Conservation (phyloP, 2,329 filamentous ascomycete species). For the Pseudocercospora musae region DNA sequence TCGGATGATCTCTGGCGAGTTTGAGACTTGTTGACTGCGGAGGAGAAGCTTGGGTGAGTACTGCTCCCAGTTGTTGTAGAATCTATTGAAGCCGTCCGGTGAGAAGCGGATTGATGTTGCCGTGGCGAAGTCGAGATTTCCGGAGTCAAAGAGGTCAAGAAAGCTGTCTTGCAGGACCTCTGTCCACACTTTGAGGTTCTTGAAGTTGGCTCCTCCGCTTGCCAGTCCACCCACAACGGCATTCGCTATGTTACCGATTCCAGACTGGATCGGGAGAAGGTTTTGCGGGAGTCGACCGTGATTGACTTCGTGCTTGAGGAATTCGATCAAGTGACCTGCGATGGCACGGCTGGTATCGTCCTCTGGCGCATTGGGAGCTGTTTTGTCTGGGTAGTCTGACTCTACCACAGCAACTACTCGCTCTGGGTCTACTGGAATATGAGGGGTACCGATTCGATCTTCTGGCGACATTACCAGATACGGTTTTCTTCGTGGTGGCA, state of each 20-base stretch:
- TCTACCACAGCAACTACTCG: constrained; percentile 82
- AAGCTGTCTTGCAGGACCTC: constrained; percentile 92
- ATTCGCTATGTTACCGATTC: constrained; percentile 91
- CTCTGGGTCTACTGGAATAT: constrained; percentile 80
- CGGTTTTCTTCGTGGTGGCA: constrained; percentile 76
- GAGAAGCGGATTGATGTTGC: constrained; percentile 89
- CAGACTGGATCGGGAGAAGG: constrained; percentile 78
- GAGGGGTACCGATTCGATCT: constrained; percentile 78
- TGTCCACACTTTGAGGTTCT: constrained; percentile 87
- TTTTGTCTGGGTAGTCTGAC: constrained; percentile 76
- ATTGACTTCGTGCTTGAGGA: constrained; percentile 79
- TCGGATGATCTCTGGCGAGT: constrained; percentile 86
- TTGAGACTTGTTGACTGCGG: constrained; percentile 82
- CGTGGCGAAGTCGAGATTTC: constrained; percentile 83
- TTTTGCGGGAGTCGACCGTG: constrained; percentile 73
- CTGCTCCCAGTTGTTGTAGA: constrained; percentile 79
- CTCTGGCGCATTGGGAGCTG: constrained; percentile 70
- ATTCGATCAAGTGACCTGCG: constrained; percentile 76
- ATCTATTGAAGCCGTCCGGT: constrained; percentile 84
- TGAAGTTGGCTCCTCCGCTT: constrained; percentile 70
- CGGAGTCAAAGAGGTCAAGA: constrained; percentile 86
- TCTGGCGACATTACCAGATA: constrained; percentile 82
- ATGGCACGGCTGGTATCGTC: constrained; percentile 72
- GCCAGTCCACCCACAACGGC: constrained; percentile 81
- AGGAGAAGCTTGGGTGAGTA: constrained; percentile 82